A percentile compares a stretch with the other conserved stretches of the same genome.
Evolutionary conservation across 1,284 basidiomycete species (phyloP).

Genomic region (Cryptococcus hybrid): DNA sequence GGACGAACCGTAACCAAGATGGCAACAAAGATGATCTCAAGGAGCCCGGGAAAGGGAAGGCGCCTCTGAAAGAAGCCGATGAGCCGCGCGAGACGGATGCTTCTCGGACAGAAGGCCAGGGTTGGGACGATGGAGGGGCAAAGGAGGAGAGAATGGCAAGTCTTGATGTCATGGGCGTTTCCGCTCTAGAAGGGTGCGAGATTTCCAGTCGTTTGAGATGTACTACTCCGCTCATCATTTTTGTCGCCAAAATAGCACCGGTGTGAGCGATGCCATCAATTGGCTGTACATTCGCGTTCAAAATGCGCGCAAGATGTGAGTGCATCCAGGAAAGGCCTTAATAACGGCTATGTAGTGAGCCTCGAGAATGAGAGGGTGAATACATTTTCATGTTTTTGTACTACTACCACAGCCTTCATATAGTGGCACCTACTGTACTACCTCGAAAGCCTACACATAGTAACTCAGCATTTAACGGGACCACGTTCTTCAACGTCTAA

Average conservation of each 20-base stretch:
- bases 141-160: slow-evolving; percentile 63
- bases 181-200: slow-evolving; percentile 79
- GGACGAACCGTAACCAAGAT: slow-evolving; percentile 14
- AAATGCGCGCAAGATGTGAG: slow-evolving; percentile 66
- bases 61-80: background rate
- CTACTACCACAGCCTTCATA: no score
- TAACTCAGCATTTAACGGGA: no score
- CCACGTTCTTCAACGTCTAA: no score
- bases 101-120: background rate
- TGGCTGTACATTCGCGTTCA: slow-evolving; percentile 92
- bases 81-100: background rate
- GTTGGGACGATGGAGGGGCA: slow-evolving; percentile 56
- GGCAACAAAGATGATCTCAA: background rate
- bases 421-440: no score
- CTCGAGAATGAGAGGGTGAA: background rate
- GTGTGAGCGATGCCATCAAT: slow-evolving; percentile 83
- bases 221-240: background rate
- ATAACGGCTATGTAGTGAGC: background rate
- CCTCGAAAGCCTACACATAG: no score
- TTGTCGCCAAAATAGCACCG: slow-evolving; percentile 59
- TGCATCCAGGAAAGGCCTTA: background rate
- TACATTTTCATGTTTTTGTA: no score
- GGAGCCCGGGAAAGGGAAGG: slow-evolving; percentile 17
- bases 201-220: slow-evolving; percentile 10
- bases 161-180: slow-evolving; percentile 85